Conservation (phyloP, 2,329 filamentous ascomycete genomes). For the Zymoseptoria crescenta region DNA sequence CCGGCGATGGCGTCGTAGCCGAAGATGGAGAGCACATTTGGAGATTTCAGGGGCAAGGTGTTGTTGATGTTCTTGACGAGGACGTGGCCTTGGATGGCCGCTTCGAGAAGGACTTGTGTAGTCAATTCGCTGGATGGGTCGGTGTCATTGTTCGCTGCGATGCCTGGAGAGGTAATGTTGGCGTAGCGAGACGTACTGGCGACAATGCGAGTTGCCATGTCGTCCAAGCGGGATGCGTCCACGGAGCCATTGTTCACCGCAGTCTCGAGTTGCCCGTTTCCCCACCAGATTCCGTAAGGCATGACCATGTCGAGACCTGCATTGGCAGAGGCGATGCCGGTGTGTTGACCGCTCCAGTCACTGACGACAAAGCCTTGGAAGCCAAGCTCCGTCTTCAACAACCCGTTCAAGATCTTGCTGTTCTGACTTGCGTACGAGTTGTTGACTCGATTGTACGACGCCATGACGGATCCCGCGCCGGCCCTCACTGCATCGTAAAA, state of each 20-base stretch:
- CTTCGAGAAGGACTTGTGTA: constrained; percentile 43
- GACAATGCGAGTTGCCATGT: constrained; percentile 29
- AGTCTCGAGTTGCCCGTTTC: constrained; percentile 19
- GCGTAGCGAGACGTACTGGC: constrained; percentile 21
- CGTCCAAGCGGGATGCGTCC: constrained; percentile 26
- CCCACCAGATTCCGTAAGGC: constrained; percentile 21
- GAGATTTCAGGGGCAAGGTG: constrained; percentile 45
- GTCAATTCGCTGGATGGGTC: constrained; percentile 47
- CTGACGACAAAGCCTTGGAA: constrained; percentile 37
- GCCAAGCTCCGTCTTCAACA: constrained; percentile 56
- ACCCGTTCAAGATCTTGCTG: constrained; percentile 57
- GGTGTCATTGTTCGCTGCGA: constrained; percentile 44
- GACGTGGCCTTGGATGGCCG: constrained; percentile 54
- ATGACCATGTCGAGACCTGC: constrained; percentile 31
- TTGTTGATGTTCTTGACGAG: constrained; percentile 53
- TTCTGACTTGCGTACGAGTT: constrained; percentile 57
- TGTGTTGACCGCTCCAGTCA: constrained; percentile 38
- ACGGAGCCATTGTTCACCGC: constrained; percentile 29
- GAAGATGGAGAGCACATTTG: constrained; percentile 45
- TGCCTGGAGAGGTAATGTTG: constrained; percentile 31
- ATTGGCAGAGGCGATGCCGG: constrained; percentile 23
- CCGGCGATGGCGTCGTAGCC: constrained; percentile 24
- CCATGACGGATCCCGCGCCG: constrained; percentile 75
- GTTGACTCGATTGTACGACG: constrained; percentile 55
- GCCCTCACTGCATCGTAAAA: constrained; percentile 64